Conservation (phyloP, 1,284 basidiomycete species). For the Ceratobasidium sp. region DNA sequence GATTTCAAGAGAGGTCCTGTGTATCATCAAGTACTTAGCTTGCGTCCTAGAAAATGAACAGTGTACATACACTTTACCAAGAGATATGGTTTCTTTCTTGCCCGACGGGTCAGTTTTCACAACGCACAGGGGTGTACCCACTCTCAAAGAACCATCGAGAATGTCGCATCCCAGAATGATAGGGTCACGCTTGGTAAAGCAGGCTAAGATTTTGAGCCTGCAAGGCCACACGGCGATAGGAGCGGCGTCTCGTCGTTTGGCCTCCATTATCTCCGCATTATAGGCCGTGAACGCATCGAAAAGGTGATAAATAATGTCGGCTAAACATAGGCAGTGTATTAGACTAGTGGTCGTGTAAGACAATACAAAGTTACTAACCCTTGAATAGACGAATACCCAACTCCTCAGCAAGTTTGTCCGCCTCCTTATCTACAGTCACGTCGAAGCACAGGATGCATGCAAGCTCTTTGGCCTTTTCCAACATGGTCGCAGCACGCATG, state of each 20-base stretch:
- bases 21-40: conserved; percentile 23
- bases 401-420: conserved; percentile 78
- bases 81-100: conserved; percentile 90
- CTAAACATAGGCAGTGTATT: conserved; percentile 59
- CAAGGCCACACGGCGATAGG: conserved; percentile 98
- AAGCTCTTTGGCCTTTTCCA: conserved; percentile 96
- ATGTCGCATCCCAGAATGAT: conserved; percentile 99
- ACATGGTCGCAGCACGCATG: conserved; percentile 93
- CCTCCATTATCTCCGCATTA: conserved; percentile 92
- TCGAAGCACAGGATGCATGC: conserved; percentile 98
- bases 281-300: conserved; percentile 99
- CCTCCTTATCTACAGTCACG: conserved; percentile 69
- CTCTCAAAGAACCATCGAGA: conserved; percentile 90
- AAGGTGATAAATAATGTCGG: conserved; percentile 98
- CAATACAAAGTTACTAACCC: conserved; percentile 51
- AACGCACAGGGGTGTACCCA: conserved; percentile 96
- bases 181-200: conserved; percentile 96
- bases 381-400: conserved; percentile 71
- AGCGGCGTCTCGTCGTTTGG: conserved; percentile 92
- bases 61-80: conserved; percentile 90
- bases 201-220: conserved; percentile 90
- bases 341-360: conserved; percentile 19
- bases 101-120: conserved; percentile 90
- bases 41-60: background rate
- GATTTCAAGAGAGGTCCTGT: conserved; percentile 94